A percentile compares a stretch with the other conserved stretches of the same genome.
Evolutionary conservation across 2,329 filamentous ascomycete species (phyloP).

Genomic region (Trichoderma simmonsii): DNA sequence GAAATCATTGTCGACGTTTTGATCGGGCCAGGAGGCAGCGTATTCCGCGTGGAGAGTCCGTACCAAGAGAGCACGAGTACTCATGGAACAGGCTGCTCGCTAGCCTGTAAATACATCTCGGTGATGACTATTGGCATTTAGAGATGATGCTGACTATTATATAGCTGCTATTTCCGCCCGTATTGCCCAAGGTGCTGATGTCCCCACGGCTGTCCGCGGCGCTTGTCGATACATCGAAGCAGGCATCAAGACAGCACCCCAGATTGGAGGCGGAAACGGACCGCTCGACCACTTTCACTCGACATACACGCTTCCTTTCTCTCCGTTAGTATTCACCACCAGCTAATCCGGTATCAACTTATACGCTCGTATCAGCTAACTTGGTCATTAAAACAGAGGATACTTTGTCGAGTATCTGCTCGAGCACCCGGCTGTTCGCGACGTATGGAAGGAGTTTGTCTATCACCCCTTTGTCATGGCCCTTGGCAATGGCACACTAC

Average conservation of each 20-base stretch:
- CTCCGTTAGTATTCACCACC: constrained; percentile 46
- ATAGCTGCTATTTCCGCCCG: constrained; percentile 73
- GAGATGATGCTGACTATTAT: neutral
- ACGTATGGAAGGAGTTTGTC: constrained; percentile 71
- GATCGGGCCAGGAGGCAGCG: constrained; percentile 55
- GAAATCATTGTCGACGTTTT: constrained; percentile 75
- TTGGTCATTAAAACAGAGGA: constrained; percentile 46
- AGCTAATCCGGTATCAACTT: fast-evolving
- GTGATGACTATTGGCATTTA: too few species aligned
- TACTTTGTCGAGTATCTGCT: constrained; percentile 83
- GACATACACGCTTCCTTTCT: constrained; percentile 63
- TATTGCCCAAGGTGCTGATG: constrained; percentile 56
- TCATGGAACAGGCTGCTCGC: constrained; percentile 90
- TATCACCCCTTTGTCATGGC: constrained; percentile 79
- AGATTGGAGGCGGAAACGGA: constrained; percentile 64
- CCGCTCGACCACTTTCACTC: constrained; percentile 80
- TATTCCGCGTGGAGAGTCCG: constrained; percentile 62
- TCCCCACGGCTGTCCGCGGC: constrained; percentile 60
- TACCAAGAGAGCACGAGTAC: constrained; percentile 77
- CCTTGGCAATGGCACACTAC: constrained; percentile 72
- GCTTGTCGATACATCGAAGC: constrained; percentile 70
- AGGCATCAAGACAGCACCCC: constrained; percentile 63
- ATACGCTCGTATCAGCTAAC: neutral
- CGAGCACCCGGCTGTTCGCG: constrained; percentile 67
- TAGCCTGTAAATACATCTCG: constrained; percentile 65